These are phyloP conservation scores for Friedmanniomyces simplex DNA, from an alignment of 495 filamentous ascomycete species.

Conservation along the genomic window DNA sequence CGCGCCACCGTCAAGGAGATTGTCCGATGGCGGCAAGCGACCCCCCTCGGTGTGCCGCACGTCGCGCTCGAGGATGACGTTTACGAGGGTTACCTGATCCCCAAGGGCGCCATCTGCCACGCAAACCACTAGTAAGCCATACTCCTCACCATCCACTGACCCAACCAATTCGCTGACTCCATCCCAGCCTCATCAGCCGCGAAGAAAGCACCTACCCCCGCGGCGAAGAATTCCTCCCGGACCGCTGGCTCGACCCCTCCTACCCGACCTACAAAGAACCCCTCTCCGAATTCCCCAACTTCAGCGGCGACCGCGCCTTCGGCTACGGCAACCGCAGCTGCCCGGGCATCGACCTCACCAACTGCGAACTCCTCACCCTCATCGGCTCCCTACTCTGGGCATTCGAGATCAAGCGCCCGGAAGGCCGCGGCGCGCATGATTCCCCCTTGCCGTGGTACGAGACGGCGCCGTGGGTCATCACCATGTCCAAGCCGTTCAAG, in stretches of 20 bases:
- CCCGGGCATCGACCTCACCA: slow-evolving; percentile 40
- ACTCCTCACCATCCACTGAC: neutral
- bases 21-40: slow-evolving; percentile 44
- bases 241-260: slow-evolving; percentile 42
- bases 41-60: slow-evolving; percentile 19
- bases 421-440: neutral
- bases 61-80: slow-evolving; percentile 18
- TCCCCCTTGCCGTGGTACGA: slow-evolving; percentile 15
- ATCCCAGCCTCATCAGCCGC: slow-evolving; percentile 13
- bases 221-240: slow-evolving; percentile 36
- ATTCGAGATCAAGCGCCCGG: slow-evolving; percentile 35
- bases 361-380: slow-evolving; percentile 45
- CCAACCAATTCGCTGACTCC: neutral
- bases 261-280: slow-evolving; percentile 29
- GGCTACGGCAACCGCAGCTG: slow-evolving; percentile 40
- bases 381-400: slow-evolving; percentile 53
- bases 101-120: slow-evolving; percentile 37
- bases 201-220: slow-evolving; percentile 28
- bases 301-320: slow-evolving; percentile 38
- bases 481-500: slow-evolving; percentile 16
- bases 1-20: slow-evolving; percentile 52
- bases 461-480: slow-evolving; percentile 16
- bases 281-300: slow-evolving; percentile 34
- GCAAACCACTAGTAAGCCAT: slow-evolving; percentile 26
- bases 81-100: slow-evolving; percentile 34